A percentile compares a stretch with the other conserved stretches of the same genome.
Evolutionary conservation across 768 basidiomycete species (phyloP).

Genomic region (Naganishia vaughanmartiniae): DNA sequence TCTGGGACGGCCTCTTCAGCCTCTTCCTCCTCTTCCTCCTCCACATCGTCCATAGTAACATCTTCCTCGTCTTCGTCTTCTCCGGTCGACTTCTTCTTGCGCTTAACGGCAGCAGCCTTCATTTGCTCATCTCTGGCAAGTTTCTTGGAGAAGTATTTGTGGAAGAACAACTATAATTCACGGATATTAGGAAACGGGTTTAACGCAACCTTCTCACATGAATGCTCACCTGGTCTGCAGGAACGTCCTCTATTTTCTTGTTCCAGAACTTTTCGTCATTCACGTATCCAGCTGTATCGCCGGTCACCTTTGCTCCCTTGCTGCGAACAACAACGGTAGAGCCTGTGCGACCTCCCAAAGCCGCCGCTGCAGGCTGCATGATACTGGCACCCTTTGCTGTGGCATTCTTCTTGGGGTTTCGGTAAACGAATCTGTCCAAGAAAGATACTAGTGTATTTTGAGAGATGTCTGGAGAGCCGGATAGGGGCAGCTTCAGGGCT

Average conservation of each 20-base stretch:
- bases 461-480: slow-evolving; percentile 80
- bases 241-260: slow-evolving; percentile 67
- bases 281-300: slow-evolving; percentile 56
- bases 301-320: slow-evolving; percentile 67
- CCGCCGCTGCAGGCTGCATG: slow-evolving; percentile 86
- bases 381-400: slow-evolving; percentile 74
- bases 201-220: neutral
- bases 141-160: slow-evolving; percentile 79
- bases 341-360: slow-evolving; percentile 59
- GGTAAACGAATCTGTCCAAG: slow-evolving; percentile 94
- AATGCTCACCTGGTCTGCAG: slow-evolving; percentile 73
- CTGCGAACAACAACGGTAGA: slow-evolving; percentile 54
- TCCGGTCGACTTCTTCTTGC: slow-evolving; percentile 53
- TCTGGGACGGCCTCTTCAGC: slow-evolving; percentile 49
- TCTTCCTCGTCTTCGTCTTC: slow-evolving; percentile 49
- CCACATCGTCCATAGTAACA: slow-evolving; percentile 52
- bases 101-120: slow-evolving; percentile 53
- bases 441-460: slow-evolving; percentile 92
- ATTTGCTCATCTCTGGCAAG: slow-evolving; percentile 60
- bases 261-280: slow-evolving; percentile 76
- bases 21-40: slow-evolving; percentile 58
- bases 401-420: slow-evolving; percentile 78
- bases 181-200: neutral
- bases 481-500: slow-evolving; percentile 62
- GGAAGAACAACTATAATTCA: slow-evolving; percentile 73